Base-by-base conservation (phyloP, 441 rosid genomes). In the Gossypium schwendimanii region DNA sequence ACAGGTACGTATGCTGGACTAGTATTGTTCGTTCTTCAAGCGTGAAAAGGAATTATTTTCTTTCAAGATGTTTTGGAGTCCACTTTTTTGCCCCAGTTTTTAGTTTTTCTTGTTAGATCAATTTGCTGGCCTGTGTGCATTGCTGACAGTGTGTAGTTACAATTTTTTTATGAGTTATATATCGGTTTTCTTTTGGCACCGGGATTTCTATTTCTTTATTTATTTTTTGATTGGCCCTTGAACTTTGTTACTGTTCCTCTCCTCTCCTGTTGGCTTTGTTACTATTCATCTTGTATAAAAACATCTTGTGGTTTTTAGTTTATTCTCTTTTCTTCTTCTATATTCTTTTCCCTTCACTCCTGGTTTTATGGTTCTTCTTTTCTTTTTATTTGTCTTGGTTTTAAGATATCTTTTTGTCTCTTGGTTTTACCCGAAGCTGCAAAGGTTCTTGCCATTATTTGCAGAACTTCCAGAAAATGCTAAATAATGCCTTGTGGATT, bases 381-480 rank as follows among this genome's bases (percentile, higher is more conserved):
- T 60, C 7, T 39, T 18, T 8, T 14, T 9, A 47, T 21, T 21
- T 12, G 55, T 67, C 14, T 60, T 2, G 39, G 23, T 39, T 62
- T 77, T 52, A 8, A 61, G 18, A 21, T 68, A 7, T 4, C 31
- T 68, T 33, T 28, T 26, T 61, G 24, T 3, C 26, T 50, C 58
- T 54, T 20, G n/a, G 41, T 49, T 69, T 64, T 39, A 39, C 45
- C 45, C 45, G 45, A 59, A 33, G 53, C 65, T 63, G 47, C 55
- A 41, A 72, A 47, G 15, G 41, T 21, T 14, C 21, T 62, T 33
- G 39, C n/a, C 1, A 23, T 59, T 60, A 28, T 61, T 75, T 79
- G 66, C 81, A 93, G 98, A 93, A 63, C 91, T 93, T 77, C 94
- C 90, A 14, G 83, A 81, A 72, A 81, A 82, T 75, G 89, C 82